Evolutionary conservation across 345 rosid species (phyloP).

Genomic region (Arabidopsis thaliana): DNA sequence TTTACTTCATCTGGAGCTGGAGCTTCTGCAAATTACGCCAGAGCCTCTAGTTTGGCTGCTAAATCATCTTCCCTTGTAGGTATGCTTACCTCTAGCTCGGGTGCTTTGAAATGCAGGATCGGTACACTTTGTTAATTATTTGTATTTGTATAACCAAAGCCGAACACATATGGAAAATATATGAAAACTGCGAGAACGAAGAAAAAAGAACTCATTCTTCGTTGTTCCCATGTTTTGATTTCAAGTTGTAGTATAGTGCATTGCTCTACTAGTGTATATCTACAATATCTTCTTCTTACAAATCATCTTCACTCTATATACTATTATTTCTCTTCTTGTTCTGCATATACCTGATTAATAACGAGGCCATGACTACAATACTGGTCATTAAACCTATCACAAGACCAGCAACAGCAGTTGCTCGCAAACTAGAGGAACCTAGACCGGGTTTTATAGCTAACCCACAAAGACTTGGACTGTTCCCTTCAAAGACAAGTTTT

Average conservation of each 20-base stretch:
- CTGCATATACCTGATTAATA: no score
- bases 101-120: conserved; percentile 51
- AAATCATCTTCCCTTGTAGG: conserved; percentile 61
- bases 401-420: no score
- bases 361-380: no score
- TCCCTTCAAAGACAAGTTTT: no score
- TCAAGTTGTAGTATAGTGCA: conserved; percentile 31
- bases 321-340: no score
- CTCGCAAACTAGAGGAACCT: no score
- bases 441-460: no score
- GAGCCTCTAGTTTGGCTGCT: conserved; percentile 69
- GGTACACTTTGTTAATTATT: conserved; percentile 54
- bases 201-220: conserved; percentile 32
- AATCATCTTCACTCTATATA: no score
- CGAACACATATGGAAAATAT: neutral
- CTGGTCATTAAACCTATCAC: no score
- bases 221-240: conserved; percentile 25
- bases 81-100: conserved; percentile 54
- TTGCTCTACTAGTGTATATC: neutral
- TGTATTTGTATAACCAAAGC: conserved; percentile 11
- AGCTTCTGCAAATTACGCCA: conserved; percentile 53
- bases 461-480: no score
- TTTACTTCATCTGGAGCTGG: conserved; percentile 58
- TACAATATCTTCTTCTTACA: neutral
- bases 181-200: neutral